Percentiles rank a stretch among this genome's conserved stretches.
Conservation (phyloP, 2,329 filamentous ascomycete genomes). For the Emergomyces pasteurianus region DNA sequence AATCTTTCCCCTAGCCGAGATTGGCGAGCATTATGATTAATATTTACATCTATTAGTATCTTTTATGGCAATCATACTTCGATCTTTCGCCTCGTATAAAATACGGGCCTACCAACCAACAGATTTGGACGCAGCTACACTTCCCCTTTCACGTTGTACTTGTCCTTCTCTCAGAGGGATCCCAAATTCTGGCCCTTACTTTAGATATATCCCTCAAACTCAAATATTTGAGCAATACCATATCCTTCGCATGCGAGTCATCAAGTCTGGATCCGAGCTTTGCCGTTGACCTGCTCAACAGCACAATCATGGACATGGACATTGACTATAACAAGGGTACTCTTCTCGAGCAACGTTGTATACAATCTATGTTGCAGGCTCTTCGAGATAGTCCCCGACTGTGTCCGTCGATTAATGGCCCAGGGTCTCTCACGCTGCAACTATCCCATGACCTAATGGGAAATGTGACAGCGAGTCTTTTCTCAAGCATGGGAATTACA, state of each 20-base stretch:
- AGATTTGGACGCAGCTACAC: conserved; percentile 41
- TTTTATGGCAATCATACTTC: conserved; percentile 54
- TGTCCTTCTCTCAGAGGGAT: conserved; percentile 53
- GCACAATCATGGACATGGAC: conserved; percentile 29
- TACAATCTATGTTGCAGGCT: conserved; percentile 21
- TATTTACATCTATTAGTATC: conserved; percentile 23
- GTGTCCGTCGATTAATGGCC: conserved; percentile 15
- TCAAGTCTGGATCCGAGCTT: conserved; percentile 17
- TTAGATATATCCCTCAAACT: conserved; percentile 33
- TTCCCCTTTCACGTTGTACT: conserved; percentile 53
- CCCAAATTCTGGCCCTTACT: conserved; percentile 43
- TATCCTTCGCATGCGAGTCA: conserved; percentile 29
- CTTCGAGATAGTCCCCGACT: conserved; percentile 18
- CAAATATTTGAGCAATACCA: conserved; percentile 27
- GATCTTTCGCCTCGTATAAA: conserved; percentile 41
- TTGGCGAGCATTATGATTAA: background rate
- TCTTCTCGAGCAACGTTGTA: conserved; percentile 21
- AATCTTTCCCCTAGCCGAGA: conserved; percentile 7
- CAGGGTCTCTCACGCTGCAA: conserved; percentile 16
- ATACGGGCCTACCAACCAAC: conserved; percentile 45
- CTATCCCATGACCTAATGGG: conserved; percentile 24
- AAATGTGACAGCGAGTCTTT: conserved; percentile 30
- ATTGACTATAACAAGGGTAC: conserved; percentile 26
- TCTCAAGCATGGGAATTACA: conserved; percentile 29
- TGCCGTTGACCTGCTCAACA: conserved; percentile 24